phyloP scores from a whole-genome alignment of 441 rosid genomes.

The Euphorbia corollata region DNA sequence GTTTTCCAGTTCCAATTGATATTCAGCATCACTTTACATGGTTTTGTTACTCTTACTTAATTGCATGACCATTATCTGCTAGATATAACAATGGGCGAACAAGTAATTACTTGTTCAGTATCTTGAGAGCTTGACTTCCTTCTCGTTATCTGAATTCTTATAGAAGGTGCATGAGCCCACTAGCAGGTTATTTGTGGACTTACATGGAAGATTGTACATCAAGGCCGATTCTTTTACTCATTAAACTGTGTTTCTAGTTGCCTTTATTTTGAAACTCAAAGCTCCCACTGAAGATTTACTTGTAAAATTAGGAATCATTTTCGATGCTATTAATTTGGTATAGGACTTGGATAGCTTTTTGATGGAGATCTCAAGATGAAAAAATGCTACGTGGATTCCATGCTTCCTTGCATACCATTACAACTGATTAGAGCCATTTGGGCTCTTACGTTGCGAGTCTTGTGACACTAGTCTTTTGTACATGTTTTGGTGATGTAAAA shows the following conservation, averaged over 20 bases:
- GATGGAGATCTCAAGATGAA: neutral
- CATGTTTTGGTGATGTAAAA: neutral
- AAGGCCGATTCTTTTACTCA: too few species aligned
- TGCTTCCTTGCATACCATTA: neutral
- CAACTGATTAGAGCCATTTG: neutral
- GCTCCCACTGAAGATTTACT: too few species aligned
- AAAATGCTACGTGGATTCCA: neutral
- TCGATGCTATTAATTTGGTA: too few species aligned
- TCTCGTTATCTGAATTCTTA: too few species aligned
- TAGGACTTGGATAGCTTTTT: neutral
- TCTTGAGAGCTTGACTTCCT: too few species aligned
- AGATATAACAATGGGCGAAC: neutral
- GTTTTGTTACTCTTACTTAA: neutral
- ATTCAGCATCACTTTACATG: neutral
- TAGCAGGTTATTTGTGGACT: too few species aligned
- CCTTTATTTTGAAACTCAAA: too few species aligned
- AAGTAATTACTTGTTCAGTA: too few species aligned
- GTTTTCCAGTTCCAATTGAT: neutral
- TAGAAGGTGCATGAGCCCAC: too few species aligned
- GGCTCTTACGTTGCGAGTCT: neutral
- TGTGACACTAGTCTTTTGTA: neutral
- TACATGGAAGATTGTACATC: too few species aligned
- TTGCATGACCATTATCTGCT: neutral
- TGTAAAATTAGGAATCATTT: too few species aligned
- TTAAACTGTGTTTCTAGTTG: too few species aligned